phyloP scores from a whole-genome alignment of 164 flowering plant species.

The Litsea cubeba region DNA sequence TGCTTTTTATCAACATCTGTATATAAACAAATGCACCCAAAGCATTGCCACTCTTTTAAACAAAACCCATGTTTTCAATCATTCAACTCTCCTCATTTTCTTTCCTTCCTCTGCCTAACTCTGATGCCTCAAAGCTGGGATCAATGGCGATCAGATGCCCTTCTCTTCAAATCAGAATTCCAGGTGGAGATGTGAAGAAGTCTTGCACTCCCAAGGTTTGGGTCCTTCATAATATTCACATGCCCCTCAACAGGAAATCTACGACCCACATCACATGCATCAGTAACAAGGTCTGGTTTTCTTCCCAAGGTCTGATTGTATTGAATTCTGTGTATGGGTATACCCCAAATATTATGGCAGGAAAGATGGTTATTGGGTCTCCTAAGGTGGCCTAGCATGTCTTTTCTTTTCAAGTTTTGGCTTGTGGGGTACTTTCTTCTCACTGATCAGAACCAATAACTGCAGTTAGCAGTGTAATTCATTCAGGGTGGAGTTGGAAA shows the following conservation, averaged over 20 bases:
- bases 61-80: background rate
- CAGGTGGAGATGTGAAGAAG: background rate
- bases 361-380: too few species aligned
- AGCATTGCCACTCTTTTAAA: background rate
- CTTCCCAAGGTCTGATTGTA: background rate
- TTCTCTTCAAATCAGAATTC: background rate
- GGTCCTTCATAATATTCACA: background rate
- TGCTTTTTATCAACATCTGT: background rate
- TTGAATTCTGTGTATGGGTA: too few species aligned
- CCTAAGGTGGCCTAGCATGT: too few species aligned
- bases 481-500: background rate
- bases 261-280: slow-evolving; percentile 3
- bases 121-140: background rate
- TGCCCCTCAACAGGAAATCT: background rate
- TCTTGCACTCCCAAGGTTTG: background rate
- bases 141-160: slow-evolving; percentile 9
- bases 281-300: slow-evolving; percentile 5
- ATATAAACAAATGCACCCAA: too few species aligned
- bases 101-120: slow-evolving; percentile 2
- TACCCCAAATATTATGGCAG: too few species aligned
- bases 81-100: background rate
- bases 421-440: background rate
- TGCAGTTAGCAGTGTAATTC: background rate
- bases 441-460: background rate
- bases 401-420: too few species aligned